Evolutionary conservation across 768 basidiomycete genomes (phyloP), one percentile per base, ranked within the genome.

Genomic region (Pleurotus pulmonarius): DNA sequence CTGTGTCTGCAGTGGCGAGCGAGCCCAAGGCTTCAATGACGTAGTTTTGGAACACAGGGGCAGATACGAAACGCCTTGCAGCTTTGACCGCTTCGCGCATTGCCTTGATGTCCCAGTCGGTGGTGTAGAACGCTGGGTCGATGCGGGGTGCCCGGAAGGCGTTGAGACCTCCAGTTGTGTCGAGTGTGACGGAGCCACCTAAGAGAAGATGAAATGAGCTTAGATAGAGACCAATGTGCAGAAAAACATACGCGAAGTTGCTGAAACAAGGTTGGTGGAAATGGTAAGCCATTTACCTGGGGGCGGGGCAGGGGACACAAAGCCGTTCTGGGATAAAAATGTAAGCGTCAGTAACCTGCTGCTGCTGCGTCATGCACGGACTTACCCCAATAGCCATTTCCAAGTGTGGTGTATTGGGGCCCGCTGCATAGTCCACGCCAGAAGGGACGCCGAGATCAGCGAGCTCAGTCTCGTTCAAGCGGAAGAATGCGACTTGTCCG

Each of bases 111-210:
- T 75, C 76, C 37, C 70, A 68, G 2, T 54, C 43, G 6, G 67
- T 66, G 39, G 55, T 64, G 18, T 78, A 68, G 64, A 79, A 75
- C 44, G 74, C 73, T 3, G 81, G 79, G 61, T 85, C 73, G 63
- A 85, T 81, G 34, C 70, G 53, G 0, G 84, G 82, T 26, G 67
- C 43, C 22, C 68, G 69, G 65, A 83, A 83, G 12, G 81, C 72
- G 60, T 76, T 66, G 24, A 34, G 29, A 34, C 29, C 29, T 11
- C 29, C 29, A 11, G 67, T 71, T n/a, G 79, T 75, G 41, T 66
- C 73, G 37, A 83, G 59, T n/a, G 63, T 70, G 12, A 75, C 56
- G 8, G 63, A 64, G 20, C 76, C 76, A 52, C 73, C 74, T 76
- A 34, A n/a, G 22, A 9, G 13, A 39, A 12, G 12, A 25, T 5